phyloP scores from a whole-genome alignment of 2,329 filamentous ascomycete species.

The Trichoderma sp. region DNA sequence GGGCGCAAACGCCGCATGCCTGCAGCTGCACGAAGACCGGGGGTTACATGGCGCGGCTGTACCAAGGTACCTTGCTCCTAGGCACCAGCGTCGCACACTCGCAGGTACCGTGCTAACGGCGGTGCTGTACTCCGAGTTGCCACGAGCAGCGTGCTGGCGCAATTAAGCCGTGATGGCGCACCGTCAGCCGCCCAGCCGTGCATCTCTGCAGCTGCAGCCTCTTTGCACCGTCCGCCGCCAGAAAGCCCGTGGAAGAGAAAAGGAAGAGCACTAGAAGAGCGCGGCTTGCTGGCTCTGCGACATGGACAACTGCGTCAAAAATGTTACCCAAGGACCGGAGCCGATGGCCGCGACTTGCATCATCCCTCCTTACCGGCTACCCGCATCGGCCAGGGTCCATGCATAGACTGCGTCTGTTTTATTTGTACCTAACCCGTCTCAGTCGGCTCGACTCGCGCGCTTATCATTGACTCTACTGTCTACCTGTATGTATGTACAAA shows the following conservation, averaged over 20 bases:
- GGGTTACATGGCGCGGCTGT: not conserved
- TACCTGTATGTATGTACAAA: not conserved
- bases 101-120: not conserved
- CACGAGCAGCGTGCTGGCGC: not conserved
- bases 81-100: not conserved
- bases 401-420: conserved; percentile 4
- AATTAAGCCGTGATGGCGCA: not conserved
- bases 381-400: conserved; percentile 15
- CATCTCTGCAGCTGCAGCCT: conserved; percentile 1
- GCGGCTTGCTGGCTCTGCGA: conserved; percentile 1
- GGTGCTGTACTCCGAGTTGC: not conserved
- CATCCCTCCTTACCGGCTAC: not conserved
- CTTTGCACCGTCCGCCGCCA: not conserved
- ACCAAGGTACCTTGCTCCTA: not conserved
- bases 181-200: not conserved
- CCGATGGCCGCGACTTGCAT: not conserved
- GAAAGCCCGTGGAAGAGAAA: not conserved
- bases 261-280: conserved; percentile 18
- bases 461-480: not conserved
- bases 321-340: conserved; percentile 12
- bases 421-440: not conserved
- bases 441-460: not conserved
- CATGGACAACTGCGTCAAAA: not conserved
- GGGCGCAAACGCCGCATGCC: not conserved
- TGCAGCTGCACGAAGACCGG: not conserved